Conservation (phyloP, 805 yeast genomes). For the Starmera dryadoides region DNA sequence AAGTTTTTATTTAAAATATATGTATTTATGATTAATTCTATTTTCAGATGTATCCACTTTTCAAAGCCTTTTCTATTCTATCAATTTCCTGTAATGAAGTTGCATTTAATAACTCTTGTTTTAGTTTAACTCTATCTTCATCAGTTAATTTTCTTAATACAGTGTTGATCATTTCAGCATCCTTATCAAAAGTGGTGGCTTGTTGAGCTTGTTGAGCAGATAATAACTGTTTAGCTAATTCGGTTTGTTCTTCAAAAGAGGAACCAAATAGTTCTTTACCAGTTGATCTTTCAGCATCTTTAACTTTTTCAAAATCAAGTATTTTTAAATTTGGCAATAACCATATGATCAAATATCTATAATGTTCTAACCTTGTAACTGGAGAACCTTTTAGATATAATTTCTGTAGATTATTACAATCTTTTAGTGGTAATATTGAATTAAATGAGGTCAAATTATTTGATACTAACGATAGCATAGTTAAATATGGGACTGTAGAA, state of each 20-base stretch:
- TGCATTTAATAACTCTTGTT: constrained; percentile 52
- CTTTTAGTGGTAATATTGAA: constrained; percentile 31
- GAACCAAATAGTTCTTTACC: constrained; percentile 39
- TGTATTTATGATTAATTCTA: background rate
- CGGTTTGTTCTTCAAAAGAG: constrained; percentile 14
- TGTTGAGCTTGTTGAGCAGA: background rate
- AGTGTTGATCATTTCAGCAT: constrained; percentile 25
- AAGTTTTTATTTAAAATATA: background rate
- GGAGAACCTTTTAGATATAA: constrained; percentile 56
- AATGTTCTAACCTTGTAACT: constrained; percentile 39
- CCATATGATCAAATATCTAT: constrained; percentile 55
- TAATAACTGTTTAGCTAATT: constrained; percentile 24
- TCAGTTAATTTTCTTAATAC: constrained; percentile 42
- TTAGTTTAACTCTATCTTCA: constrained; percentile 44
- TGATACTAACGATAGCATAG: constrained; percentile 42
- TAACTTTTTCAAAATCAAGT: constrained; percentile 63
- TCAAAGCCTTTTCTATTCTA: constrained; percentile 51
- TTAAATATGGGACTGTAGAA: constrained; percentile 37
- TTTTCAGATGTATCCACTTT: constrained; percentile 26
- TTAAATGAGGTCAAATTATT: constrained; percentile 42
- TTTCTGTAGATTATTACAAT: constrained; percentile 35
- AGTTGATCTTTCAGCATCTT: constrained; percentile 39
- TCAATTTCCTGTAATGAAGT: constrained; percentile 70
- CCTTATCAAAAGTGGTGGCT: constrained; percentile 17
- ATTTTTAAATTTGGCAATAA: constrained; percentile 54